Base-by-base conservation (phyloP, 2,329 filamentous ascomycete species). In the Diaporthe helianthi region DNA sequence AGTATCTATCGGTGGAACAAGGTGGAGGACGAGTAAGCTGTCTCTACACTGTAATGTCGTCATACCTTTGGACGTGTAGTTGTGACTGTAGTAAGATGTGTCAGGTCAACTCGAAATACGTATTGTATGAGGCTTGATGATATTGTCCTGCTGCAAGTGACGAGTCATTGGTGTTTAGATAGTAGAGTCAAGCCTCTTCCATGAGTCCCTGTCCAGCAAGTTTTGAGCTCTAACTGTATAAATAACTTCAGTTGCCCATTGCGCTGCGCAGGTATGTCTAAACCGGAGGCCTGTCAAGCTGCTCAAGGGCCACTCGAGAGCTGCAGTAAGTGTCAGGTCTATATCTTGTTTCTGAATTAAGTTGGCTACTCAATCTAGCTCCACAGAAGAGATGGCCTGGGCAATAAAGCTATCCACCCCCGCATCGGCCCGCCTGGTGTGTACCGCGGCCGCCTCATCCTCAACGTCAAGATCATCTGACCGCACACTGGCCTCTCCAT, bases 401-500 rank as follows among this genome's bases (percentile, higher is more conserved):
- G 69, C 74, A 55, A 80, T 76, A 67, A 79, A 79, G 36, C 65
- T 65, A 9, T 75, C 74, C 4, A 72, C 65, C 26, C 67, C 67
- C 31, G 51, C 58, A 55, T 63, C 61, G 22, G 47, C 65, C 22
- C 58, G 58, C 24, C 26, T 47, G 26, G 29, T n/a, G 29, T 64
- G 41, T 29, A 31, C 24, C n/a, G 38, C 38, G 33, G 41, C 22
- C 29, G 51, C 64, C 33, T 52, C 69, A 10, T 52, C 65, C 26
- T 71, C 68, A 10, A 61, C 67, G 17, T 49, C 60, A 24, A 66
- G 61, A 2, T 68, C 68, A 47, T 68, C 65, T n/a, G 49, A 54
- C 13, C 58, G 70, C 1, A 71, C 68, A 8, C 65, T 75, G 9
- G 79, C 79, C 41, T 81, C 82, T 44, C 79, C 83, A 15, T 73